phyloP scores from a whole-genome alignment of 2,329 filamentous ascomycete species.

The Hymenoscyphus occultus region DNA sequence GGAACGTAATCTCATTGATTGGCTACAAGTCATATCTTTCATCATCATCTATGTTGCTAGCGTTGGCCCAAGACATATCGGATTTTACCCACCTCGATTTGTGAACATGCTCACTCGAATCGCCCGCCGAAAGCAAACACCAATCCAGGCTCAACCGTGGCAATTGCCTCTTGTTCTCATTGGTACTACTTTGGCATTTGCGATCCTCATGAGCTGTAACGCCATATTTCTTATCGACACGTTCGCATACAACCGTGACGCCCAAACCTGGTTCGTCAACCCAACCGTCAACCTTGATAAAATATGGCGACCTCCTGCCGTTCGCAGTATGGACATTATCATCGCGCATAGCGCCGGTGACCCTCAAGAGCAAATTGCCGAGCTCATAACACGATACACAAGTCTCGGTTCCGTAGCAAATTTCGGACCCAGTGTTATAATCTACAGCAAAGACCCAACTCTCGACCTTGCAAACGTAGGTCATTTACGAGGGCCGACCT shows the following conservation, averaged over 20 bases:
- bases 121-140: conserved; percentile 22
- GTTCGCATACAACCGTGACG: conserved; percentile 24
- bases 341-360: conserved; percentile 31
- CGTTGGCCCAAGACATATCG: conserved; percentile 31
- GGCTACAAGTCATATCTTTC: conserved; percentile 29
- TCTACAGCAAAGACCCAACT: conserved; percentile 32
- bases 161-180: conserved; percentile 25
- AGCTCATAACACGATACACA: conserved; percentile 24
- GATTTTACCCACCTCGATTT: conserved; percentile 28
- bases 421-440: conserved; percentile 22
- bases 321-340: conserved; percentile 30
- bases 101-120: conserved; percentile 23
- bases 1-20: conserved; percentile 28
- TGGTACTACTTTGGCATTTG: conserved; percentile 25
- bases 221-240: conserved; percentile 30
- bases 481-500: conserved; percentile 8
- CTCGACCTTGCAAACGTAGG: conserved; percentile 14
- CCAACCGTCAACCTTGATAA: conserved; percentile 23
- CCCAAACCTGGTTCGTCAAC: conserved; percentile 24
- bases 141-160: conserved; percentile 25
- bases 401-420: conserved; percentile 14
- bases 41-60: conserved; percentile 28
- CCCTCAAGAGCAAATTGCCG: conserved; percentile 19
- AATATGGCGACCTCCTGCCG: conserved; percentile 26
- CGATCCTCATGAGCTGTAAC: conserved; percentile 22